Conservation (phyloP, 345 rosid genomes). For the Salix purpurea region DNA sequence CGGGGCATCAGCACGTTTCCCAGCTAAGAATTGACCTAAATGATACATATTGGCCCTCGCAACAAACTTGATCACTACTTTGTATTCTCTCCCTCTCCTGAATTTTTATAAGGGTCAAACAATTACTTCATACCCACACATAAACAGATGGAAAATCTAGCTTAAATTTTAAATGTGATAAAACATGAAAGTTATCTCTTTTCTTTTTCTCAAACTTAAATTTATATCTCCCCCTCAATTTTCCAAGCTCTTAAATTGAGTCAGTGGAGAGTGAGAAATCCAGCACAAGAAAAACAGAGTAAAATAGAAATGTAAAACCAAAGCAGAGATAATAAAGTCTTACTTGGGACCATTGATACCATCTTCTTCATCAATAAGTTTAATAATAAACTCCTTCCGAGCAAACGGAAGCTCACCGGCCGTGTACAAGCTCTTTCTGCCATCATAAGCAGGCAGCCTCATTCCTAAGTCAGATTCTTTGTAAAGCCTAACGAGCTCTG, state of each 20-base stretch:
- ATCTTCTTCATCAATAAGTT: constrained; percentile 74
- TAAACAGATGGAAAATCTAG: not conserved
- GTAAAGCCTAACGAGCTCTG: constrained; percentile 82
- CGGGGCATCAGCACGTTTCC: constrained; percentile 85
- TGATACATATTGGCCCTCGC: constrained; percentile 87
- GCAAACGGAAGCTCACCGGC: constrained; percentile 93
- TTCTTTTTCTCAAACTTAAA: not conserved
- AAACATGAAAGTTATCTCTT: not conserved
- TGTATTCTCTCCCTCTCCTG: constrained; percentile 80
- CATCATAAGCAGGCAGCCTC: constrained; percentile 97
- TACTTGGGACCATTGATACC: constrained; percentile 82
- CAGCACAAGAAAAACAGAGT: not conserved
- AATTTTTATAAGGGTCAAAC: constrained; percentile 9
- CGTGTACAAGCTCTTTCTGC: constrained; percentile 91
- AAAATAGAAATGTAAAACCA: not conserved
- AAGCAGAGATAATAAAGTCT: constrained; percentile 15
- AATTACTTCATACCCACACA: not conserved
- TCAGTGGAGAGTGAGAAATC: not conserved
- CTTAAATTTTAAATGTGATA: not conserved
- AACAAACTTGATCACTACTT: constrained; percentile 77
- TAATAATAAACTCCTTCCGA: constrained; percentile 79
- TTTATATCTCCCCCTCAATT: not conserved
- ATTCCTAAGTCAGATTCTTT: constrained; percentile 86
- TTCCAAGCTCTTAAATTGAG: not conserved
- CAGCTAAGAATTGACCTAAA: constrained; percentile 79